Evolutionary conservation across 805 yeast genomes (phyloP).

Genomic region (Metschnikowia similis): DNA sequence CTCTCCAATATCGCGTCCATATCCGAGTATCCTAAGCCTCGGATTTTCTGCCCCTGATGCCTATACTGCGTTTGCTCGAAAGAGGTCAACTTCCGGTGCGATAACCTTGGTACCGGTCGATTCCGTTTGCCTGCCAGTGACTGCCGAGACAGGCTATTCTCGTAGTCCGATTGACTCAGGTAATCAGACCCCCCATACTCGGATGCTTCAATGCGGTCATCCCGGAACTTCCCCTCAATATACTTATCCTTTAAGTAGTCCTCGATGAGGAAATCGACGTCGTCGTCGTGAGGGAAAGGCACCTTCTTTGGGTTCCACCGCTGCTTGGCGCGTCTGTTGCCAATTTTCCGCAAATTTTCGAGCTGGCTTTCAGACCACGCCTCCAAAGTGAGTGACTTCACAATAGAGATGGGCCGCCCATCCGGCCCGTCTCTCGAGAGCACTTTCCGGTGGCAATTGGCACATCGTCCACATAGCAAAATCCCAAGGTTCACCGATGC

Average conservation of each 20-base stretch:
- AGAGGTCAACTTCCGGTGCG: slow-evolving; percentile 50
- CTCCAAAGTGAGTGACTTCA: slow-evolving; percentile 72
- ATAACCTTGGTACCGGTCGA: slow-evolving; percentile 34
- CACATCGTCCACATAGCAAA: slow-evolving; percentile 81
- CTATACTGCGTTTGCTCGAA: slow-evolving; percentile 51
- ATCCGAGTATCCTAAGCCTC: slow-evolving; percentile 53
- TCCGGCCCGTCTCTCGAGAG: slow-evolving; percentile 37
- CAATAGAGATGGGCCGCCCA: slow-evolving; percentile 48
- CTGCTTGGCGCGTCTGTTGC: slow-evolving; percentile 57
- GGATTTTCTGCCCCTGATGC: slow-evolving; percentile 39
- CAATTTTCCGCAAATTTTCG: slow-evolving; percentile 41
- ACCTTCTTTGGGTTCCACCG: slow-evolving; percentile 66
- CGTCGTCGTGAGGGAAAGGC: slow-evolving; percentile 76
- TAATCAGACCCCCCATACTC: slow-evolving; percentile 31
- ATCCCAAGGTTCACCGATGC: slow-evolving; percentile 53
- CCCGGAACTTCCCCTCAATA: slow-evolving; percentile 54
- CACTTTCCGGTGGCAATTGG: slow-evolving; percentile 66
- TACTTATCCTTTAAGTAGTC: slow-evolving; percentile 65
- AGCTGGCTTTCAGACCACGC: slow-evolving; percentile 60
- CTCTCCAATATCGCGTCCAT: slow-evolving; percentile 62
- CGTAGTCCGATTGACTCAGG: slow-evolving; percentile 4
- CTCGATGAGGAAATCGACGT: slow-evolving; percentile 50
- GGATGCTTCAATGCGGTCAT: slow-evolving; percentile 29
- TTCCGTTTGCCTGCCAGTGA: slow-evolving; percentile 3
- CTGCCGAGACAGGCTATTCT: slow-evolving; percentile 15